Evolutionary conservation across 352 stramenopile genomes (phyloP).

Genomic region (Peronospora belbahrii): DNA sequence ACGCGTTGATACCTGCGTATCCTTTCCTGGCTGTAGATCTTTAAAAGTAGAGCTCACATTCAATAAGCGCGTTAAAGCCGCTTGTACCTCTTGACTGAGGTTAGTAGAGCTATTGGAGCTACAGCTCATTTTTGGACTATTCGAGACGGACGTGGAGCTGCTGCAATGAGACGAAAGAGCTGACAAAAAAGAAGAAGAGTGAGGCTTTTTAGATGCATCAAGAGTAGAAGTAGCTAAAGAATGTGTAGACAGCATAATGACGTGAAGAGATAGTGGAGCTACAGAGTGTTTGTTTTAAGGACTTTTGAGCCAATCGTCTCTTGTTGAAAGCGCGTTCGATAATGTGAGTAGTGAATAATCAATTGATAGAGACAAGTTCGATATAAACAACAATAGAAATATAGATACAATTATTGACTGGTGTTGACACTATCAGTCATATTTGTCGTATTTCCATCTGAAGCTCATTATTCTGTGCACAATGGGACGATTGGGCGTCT

Average conservation of each 20-base stretch:
- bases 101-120: constrained; percentile 8
- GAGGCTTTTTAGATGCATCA: constrained; percentile 4
- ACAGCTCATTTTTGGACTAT: constrained; percentile 21
- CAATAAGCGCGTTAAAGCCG: constrained; percentile 49
- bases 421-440: too few species aligned
- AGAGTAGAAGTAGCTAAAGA: too few species aligned
- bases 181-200: too few species aligned
- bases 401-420: neutral
- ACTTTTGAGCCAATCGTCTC: too few species aligned
- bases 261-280: too few species aligned
- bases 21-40: constrained; percentile 56
- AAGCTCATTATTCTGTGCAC: neutral
- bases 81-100: constrained; percentile 37
- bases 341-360: too few species aligned
- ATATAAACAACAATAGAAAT: too few species aligned
- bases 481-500: constrained; percentile 41
- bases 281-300: too few species aligned
- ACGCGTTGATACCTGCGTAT: constrained; percentile 57
- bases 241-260: too few species aligned
- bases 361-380: too few species aligned
- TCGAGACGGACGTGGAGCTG: constrained; percentile 18
- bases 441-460: neutral
- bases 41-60: constrained; percentile 58
- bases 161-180: too few species aligned
- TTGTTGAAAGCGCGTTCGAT: too few species aligned